Evolutionary conservation across 2,329 filamentous ascomycete genomes (phyloP), one percentile per base, ranked within the genome.

Genomic region (Ciborinia camelliae): DNA sequence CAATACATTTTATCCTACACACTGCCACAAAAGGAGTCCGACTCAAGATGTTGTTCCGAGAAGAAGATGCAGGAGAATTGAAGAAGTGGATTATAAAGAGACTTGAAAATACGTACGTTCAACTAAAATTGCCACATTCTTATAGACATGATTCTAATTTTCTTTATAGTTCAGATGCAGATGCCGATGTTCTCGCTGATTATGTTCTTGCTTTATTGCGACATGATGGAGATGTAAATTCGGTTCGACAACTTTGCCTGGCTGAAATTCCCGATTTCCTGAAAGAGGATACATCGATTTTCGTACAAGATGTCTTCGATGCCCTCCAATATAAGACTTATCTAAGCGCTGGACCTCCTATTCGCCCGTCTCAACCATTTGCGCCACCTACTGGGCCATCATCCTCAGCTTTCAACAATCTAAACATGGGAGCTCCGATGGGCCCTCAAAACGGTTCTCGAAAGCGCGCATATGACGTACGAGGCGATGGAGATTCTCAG

Each of bases 141-240:
- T 35, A n/a, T 57, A 35, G 18, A 37, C 23, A 15, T 57, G 20
- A 28, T 39, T 39, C 39, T 64, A 54, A 64, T 41, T 23, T 63
- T 26, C 15, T 30, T 45, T 51, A 10, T 68, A 91, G 90, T 62
- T 91, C 89, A 35, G 90, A 93, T 72, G 90, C 90, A 59, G 91
- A 95, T 74, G 85, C 88, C 39, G 90, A 92, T 72, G 90, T 94
- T 6, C 86, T 95, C 3, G 90, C 90, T 54, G 91, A 95, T 71
- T 95, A 93, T 74, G 88, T 94, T n/a, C 81, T 93, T 67, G 90
- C 90, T 8, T 83, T 95, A 26, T 79, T 94, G 53, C 84, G 85
- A 63, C 87, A 90, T 67, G 89, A 92, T 69, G 88, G 88, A 67
- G 81, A 86, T 59, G 79, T 83, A 48, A 81, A 82, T n/a, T 81